A percentile compares a stretch with the other conserved stretches of the same genome.
phyloP scores from a whole-genome alignment of 2,329 filamentous ascomycete genomes.

The Fusarium pilosicola region DNA sequence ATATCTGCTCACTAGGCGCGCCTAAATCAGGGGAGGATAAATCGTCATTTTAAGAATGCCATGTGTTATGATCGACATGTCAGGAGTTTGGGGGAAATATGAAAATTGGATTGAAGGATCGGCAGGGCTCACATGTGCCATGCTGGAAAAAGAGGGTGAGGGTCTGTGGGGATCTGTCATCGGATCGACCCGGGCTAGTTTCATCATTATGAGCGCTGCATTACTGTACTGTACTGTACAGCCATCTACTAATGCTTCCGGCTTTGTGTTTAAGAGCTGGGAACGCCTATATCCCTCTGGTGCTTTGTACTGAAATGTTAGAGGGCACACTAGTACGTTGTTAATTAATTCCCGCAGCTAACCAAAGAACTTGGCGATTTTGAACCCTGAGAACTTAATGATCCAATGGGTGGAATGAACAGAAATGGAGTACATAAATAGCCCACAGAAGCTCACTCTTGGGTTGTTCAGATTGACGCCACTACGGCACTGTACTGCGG shows the following conservation, averaged over 20 bases:
- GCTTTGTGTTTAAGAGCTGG: background rate
- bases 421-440: background rate
- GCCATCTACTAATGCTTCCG: no score
- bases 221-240: background rate
- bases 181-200: background rate
- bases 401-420: background rate
- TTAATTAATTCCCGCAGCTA: background rate
- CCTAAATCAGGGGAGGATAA: background rate
- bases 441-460: no score
- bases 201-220: background rate
- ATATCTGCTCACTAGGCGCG: background rate
- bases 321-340: background rate
- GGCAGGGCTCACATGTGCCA: background rate
- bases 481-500: no score
- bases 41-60: background rate
- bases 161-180: background rate
- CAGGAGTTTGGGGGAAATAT: background rate
- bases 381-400: background rate
- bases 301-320: background rate
- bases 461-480: no score
- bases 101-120: background rate
- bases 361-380: background rate
- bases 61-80: accelerated
- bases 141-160: background rate
- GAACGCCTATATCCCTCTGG: background rate